Conservation (phyloP, 345 rosid species). For the Pistacia integerrima region DNA sequence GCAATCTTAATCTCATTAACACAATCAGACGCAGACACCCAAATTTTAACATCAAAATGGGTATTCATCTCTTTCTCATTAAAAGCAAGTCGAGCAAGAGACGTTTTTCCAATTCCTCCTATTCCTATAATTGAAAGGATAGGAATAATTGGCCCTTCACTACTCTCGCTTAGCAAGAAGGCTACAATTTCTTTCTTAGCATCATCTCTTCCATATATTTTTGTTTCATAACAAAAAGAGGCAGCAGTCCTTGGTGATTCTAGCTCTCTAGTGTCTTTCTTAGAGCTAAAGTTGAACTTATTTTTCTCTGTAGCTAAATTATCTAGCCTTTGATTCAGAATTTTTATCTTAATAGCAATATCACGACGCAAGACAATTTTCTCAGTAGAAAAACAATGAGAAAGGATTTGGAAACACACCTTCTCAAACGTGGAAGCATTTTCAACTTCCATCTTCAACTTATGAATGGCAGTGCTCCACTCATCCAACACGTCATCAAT, state of each 20-base stretch:
- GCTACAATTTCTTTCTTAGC: neutral
- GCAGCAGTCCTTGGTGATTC: neutral
- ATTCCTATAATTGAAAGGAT: neutral
- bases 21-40: neutral
- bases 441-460: neutral
- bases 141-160: neutral
- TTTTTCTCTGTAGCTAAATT: neutral
- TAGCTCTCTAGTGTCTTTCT: neutral
- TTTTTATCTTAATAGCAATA: neutral
- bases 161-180: neutral
- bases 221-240: neutral
- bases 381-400: neutral
- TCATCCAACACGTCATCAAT: slow-evolving; percentile 17
- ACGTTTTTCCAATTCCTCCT: neutral
- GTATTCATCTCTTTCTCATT: neutral
- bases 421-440: neutral
- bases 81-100: neutral
- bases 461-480: neutral
- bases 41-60: neutral
- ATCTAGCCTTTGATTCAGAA: slow-evolving; percentile 5
- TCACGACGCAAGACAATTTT: neutral
- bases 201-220: neutral
- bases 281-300: neutral
- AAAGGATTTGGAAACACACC: slow-evolving; percentile 6
- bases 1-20: neutral